Percentiles rank a stretch among this genome's conserved stretches.
These are phyloP conservation scores for Gyrodon lividus DNA, from an alignment of 768 basidiomycete genomes.

Conservation along the genomic window DNA sequence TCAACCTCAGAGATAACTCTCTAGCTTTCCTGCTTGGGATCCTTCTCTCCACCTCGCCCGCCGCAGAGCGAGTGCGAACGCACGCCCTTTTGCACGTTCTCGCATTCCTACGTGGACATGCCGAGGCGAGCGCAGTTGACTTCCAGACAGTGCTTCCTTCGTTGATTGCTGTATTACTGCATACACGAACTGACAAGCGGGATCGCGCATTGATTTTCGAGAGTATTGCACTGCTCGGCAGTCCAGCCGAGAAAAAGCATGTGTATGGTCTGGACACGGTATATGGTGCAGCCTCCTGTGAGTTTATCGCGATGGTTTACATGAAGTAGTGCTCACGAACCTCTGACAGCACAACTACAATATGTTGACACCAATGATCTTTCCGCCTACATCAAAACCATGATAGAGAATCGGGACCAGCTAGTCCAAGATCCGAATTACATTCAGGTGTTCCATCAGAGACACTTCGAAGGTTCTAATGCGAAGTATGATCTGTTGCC, in stretches of 20 bases:
- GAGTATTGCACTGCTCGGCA: slow-evolving; percentile 51
- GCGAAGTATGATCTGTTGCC: slow-evolving; percentile 49
- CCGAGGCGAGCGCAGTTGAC: slow-evolving; percentile 56
- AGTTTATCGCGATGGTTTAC: slow-evolving; percentile 19
- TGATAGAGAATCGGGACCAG: slow-evolving; percentile 53
- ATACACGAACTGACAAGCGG: slow-evolving; percentile 27
- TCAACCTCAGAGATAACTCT: slow-evolving; percentile 63
- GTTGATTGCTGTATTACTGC: slow-evolving; percentile 55
- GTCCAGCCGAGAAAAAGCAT: slow-evolving; percentile 39
- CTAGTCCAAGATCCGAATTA: slow-evolving; percentile 59
- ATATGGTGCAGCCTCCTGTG: slow-evolving; percentile 63
- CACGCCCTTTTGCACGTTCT: slow-evolving; percentile 72
- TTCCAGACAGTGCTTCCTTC: slow-evolving; percentile 79
- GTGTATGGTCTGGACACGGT: slow-evolving; percentile 75
- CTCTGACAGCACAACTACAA: slow-evolving; percentile 49
- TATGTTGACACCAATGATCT: slow-evolving; percentile 69
- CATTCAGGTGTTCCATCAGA: slow-evolving; percentile 57
- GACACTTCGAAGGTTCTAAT: slow-evolving; percentile 47
- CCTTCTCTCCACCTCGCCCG: slow-evolving; percentile 44
- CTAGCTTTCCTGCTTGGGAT: slow-evolving; percentile 80
- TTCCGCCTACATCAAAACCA: slow-evolving; percentile 51
- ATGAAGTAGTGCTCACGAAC: slow-evolving; percentile 9
- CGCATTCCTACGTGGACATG: slow-evolving; percentile 79
- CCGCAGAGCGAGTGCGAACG: slow-evolving; percentile 37
- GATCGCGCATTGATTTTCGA: slow-evolving; percentile 43